These are phyloP conservation scores for Groenewaldozyma auringiensis DNA, from an alignment of 1,139 yeast genomes.

Conservation along the genomic window DNA sequence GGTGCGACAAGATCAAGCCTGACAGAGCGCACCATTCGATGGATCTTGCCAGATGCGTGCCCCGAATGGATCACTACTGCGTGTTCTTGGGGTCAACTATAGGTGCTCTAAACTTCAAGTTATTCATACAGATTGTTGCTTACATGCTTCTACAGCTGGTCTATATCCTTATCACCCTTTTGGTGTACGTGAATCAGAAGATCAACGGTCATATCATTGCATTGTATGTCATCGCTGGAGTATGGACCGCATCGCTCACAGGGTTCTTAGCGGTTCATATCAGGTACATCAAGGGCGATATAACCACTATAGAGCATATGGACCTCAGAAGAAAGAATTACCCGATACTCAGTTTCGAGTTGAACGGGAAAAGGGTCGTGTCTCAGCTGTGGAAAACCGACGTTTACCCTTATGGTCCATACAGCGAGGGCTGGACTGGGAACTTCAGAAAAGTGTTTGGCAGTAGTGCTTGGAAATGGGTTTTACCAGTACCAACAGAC, in stretches of 20 bases:
- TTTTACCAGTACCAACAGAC: conserved; percentile 27
- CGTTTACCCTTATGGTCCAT: conserved; percentile 24
- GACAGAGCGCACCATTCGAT: conserved; percentile 82
- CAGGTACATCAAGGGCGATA: conserved; percentile 23
- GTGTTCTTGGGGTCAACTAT: conserved; percentile 88
- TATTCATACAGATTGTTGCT: conserved; percentile 61
- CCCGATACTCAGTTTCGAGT: conserved; percentile 26
- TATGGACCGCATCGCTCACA: conserved; percentile 20
- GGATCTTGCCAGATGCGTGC: conserved; percentile 57
- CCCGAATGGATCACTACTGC: conserved; percentile 69
- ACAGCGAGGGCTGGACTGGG: conserved; percentile 24
- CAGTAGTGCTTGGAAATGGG: conserved; percentile 29
- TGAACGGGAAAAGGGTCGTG: conserved; percentile 23
- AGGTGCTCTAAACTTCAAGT: conserved; percentile 71
- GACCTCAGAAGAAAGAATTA: conserved; percentile 18
- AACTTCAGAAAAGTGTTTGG: conserved; percentile 33
- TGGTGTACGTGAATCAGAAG: conserved; percentile 23
- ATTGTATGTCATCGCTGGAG: conserved; percentile 25
- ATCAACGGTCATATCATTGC: conserved; percentile 25
- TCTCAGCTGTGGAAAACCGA: conserved; percentile 18
- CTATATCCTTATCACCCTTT: conserved; percentile 27
- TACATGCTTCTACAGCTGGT: conserved; percentile 43
- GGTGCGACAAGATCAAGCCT: conserved; percentile 77
- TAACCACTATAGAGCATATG: conserved; percentile 33
- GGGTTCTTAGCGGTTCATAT: conserved; percentile 27